Conservation (phyloP, 495 filamentous ascomycete species). For the Penicillium samsonianum region DNA sequence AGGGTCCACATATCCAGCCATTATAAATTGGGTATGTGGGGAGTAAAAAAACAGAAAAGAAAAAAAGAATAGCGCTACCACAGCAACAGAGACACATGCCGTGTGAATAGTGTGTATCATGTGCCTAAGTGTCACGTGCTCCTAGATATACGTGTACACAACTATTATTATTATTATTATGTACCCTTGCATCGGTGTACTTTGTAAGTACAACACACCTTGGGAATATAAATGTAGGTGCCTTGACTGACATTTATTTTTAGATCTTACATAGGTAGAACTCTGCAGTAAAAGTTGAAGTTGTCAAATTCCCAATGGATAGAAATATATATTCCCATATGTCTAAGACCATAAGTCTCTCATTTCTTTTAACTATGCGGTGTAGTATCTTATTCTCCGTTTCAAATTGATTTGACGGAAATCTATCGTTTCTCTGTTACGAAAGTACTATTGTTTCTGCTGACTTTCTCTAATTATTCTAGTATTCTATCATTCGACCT, state of each 20-base stretch:
- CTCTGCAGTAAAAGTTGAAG: background rate
- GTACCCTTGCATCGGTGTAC: background rate
- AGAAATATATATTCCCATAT: background rate
- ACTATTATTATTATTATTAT: no score
- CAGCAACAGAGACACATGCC: background rate
- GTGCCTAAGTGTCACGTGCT: background rate
- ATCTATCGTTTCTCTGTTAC: background rate
- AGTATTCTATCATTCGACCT: background rate
- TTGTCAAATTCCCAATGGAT: background rate
- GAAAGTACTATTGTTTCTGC: background rate
- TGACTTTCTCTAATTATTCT: background rate
- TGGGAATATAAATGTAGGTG: background rate
- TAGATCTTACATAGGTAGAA: background rate
- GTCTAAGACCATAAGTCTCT: background rate
- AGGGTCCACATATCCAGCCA: constrained; percentile 7
- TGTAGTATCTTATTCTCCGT: background rate
- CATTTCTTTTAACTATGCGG: background rate
- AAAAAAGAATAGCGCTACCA: background rate
- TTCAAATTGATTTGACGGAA: background rate
- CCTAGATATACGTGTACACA: background rate
- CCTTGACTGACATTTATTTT: background rate
- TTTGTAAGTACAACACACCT: background rate
- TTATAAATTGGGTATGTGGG: constrained; percentile 12
- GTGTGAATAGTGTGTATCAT: background rate
- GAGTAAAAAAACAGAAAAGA: background rate